phyloP scores from a whole-genome alignment of 2,329 filamentous ascomycete species.

The Fusarium sp. region DNA sequence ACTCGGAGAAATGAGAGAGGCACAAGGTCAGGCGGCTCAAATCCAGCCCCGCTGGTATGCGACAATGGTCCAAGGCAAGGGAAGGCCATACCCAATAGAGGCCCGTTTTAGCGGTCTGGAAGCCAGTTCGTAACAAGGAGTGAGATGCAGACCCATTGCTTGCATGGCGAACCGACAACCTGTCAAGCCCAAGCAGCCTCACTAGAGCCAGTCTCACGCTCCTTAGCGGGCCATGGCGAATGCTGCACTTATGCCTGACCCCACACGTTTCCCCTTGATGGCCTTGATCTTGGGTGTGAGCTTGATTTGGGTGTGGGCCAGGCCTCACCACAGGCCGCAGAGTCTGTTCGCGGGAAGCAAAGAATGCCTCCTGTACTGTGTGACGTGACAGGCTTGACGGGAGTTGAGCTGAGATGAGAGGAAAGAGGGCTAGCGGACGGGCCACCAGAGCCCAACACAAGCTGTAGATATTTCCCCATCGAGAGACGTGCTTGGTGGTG shows the following conservation, averaged over 20 bases:
- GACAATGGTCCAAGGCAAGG: slow-evolving; percentile 22
- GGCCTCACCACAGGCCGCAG: slow-evolving; percentile 25
- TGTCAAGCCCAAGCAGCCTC: slow-evolving; percentile 42
- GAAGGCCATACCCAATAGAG: slow-evolving; percentile 13
- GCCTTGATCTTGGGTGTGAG: slow-evolving; percentile 22
- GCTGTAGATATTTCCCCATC: slow-evolving; percentile 26
- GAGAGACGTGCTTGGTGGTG: slow-evolving; percentile 28
- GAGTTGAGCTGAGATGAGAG: slow-evolving; percentile 29
- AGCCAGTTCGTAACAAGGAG: slow-evolving; percentile 31
- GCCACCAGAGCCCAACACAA: slow-evolving; percentile 10
- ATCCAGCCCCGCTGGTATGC: slow-evolving; percentile 21
- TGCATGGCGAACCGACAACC: slow-evolving; percentile 44
- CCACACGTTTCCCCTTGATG: slow-evolving; percentile 36
- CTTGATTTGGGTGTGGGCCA: slow-evolving; percentile 22
- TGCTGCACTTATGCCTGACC: slow-evolving; percentile 45
- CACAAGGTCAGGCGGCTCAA: slow-evolving; percentile 20
- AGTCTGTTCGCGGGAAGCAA: slow-evolving; percentile 30
- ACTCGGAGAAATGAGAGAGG: slow-evolving; percentile 1
- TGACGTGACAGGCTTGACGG: slow-evolving; percentile 25
- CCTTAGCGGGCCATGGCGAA: slow-evolving; percentile 21
- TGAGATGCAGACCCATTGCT: slow-evolving; percentile 41
- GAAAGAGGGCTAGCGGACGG: slow-evolving; percentile 14
- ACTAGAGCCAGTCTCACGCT: slow-evolving; percentile 22
- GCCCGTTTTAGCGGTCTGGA: slow-evolving; percentile 18
- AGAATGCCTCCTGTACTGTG: slow-evolving; percentile 20